Conservation (phyloP, 2,329 filamentous ascomycete species). For the Cercospora citrullina region DNA sequence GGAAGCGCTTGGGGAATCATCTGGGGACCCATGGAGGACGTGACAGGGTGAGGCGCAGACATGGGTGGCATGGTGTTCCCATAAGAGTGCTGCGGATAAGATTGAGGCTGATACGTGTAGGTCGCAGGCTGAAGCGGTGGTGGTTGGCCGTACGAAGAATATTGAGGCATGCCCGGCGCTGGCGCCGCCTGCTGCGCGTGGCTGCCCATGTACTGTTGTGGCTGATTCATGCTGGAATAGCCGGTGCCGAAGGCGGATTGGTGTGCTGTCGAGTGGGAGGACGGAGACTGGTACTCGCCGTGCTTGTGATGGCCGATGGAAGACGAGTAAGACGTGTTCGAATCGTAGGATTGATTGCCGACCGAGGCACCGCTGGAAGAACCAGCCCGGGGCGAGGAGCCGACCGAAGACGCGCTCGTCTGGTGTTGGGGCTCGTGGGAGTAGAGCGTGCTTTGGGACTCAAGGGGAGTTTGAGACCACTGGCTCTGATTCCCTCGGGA, state of each 20-base stretch:
- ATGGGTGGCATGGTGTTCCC: conserved; percentile 77
- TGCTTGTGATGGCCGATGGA: conserved; percentile 46
- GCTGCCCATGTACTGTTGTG: conserved; percentile 75
- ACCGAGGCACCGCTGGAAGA: conserved; percentile 65
- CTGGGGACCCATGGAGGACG: conserved; percentile 66
- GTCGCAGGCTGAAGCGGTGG: conserved; percentile 56
- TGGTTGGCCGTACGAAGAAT: conserved; percentile 63
- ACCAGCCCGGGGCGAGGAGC: conserved; percentile 73
- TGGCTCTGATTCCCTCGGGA: conserved; percentile 72
- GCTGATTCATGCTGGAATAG: conserved; percentile 74
- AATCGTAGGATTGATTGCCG: conserved; percentile 47
- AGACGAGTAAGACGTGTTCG: conserved; percentile 58
- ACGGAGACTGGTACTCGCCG: conserved; percentile 68
- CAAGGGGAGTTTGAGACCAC: conserved; percentile 68
- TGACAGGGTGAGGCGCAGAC: conserved; percentile 65
- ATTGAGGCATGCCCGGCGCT: conserved; percentile 71
- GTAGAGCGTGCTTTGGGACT: conserved; percentile 62
- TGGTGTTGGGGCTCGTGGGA: conserved; percentile 57
- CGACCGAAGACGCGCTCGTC: conserved; percentile 65
- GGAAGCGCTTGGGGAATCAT: conserved; percentile 69
- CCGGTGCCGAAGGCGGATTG: conserved; percentile 22
- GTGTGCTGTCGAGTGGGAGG: conserved; percentile 59
- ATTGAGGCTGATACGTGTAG: conserved; percentile 52
- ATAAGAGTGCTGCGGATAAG: conserved; percentile 72
- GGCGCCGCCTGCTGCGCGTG: conserved; percentile 69